Conservation (phyloP, 192 early-diverging fungal species). For the Dissophora globulifera region DNA sequence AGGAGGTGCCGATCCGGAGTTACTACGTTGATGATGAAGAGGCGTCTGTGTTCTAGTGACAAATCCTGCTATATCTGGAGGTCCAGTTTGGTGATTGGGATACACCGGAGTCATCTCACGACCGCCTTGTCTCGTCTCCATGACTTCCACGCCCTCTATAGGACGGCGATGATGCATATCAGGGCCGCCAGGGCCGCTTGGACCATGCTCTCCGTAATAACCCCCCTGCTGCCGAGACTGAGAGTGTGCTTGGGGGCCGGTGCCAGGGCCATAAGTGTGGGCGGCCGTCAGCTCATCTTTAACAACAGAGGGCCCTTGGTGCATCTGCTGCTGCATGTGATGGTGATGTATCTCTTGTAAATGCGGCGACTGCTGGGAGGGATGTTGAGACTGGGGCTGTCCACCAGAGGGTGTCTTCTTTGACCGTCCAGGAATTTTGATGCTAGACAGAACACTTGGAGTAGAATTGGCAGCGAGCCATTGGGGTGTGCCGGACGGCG, state of each 20-base stretch:
- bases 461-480: conserved; percentile 46
- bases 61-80: conserved; percentile 3
- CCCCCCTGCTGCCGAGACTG: not conserved
- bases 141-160: not conserved
- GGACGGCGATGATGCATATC: conserved; percentile 7
- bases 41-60: conserved; percentile 8
- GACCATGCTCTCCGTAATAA: conserved; percentile 6
- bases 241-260: not conserved
- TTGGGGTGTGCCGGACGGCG: conserved; percentile 42
- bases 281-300: conserved; percentile 3
- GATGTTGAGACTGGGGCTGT: not conserved
- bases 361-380: not conserved
- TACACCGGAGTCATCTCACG: not conserved
- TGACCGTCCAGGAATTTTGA: conserved; percentile 26
- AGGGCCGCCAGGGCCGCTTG: not conserved
- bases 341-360: not conserved
- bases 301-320: not conserved
- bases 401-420: conserved; percentile 14
- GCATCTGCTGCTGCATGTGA: not conserved
- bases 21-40: conserved; percentile 6
- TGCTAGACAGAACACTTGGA: conserved; percentile 15
- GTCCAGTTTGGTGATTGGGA: not conserved
- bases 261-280: not conserved
- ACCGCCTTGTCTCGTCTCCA: not conserved
- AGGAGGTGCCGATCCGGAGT: not conserved